Evolutionary conservation across 148 eudicot genomes (phyloP), one percentile per base, ranked within the genome.

Genomic region (Vaccinium macrocarpon): DNA sequence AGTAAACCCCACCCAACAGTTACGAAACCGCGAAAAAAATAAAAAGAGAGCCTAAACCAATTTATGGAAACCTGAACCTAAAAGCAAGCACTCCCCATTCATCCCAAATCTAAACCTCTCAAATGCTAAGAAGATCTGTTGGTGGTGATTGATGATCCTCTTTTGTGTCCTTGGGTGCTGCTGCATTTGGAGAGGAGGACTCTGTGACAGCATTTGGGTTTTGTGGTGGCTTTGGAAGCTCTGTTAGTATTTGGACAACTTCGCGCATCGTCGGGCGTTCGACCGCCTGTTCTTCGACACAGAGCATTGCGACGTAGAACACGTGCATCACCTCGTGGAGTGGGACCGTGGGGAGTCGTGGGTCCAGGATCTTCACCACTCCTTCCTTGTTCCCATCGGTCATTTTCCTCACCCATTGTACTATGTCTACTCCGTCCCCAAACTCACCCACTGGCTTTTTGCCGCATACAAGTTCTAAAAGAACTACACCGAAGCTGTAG

Each of bases 351-450:
- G 97, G 87, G 84, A 96, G 95, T 74, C 99, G 90, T 1, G 94
- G 89, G 78, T 96, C 99, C 2, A 93, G 86, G 70, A 96, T 86
- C 76, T 91, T 93, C 1, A 91, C 87, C 14, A 93, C 97, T 52
- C 89, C 91, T 91, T 96, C 99, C 78, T 94, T 96, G 89, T 92
- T 88, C 0, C 97, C 95, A 16, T 92, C 93, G 0, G 99, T 96
- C 93, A 94, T 83, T 84, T 90, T 93, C 59, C 95, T 83, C 38
- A 96, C 97, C 99, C 99, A 96, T 64, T 96, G 99, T 71, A 96
- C 99, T 49, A 96, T 96, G 83, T 96, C 99, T 1, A 96, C 99
- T 10, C 99, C 99, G 49, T 96, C 99, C 0, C 98, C 98, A 70
- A 96, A 96, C 84, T 96, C 98, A 55, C 98, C 98, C 8, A 95